Base-by-base conservation (phyloP, 164 flowering plant genomes). In the Santalum album region DNA sequence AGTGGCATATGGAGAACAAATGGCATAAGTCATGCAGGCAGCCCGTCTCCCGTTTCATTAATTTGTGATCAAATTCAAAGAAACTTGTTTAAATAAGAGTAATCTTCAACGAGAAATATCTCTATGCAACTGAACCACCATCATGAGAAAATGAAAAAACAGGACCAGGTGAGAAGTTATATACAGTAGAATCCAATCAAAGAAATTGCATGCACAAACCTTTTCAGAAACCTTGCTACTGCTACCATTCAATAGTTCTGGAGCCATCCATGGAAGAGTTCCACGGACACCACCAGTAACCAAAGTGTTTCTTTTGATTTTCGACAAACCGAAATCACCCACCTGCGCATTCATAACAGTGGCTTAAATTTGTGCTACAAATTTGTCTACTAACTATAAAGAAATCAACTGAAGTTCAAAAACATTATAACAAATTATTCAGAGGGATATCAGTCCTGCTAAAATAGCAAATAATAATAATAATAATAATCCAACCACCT, bases 251-350 rank as follows among this genome's bases (percentile, higher is more conserved):
- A 91, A 69, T 47, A 90, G 75, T 68, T 90, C 97, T 16, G 97
- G 97, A 25, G 97, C 97, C 97, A 90, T 90, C 97, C 97, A 90
- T 43, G 97, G 97, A 18, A 90, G 70, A 18, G 97, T 90, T 70
- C 97, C 98, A 60, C 98, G 73, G 15, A 92, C 98, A 65, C 98
- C 98, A 66, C 96, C 98, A 68, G 98, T 75, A 60, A 92, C 98
- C 73, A 92, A 69, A 16, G 98, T 92, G 72, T 92, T 92, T 56
- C 96, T 55, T 71, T 86, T 92, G 17, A 92, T 92, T 72, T 89
- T 92, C 51, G 98, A 92, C 67, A 92, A 62, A 39, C 98, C 98
- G 79, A 92, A 92, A 78, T 92, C 98, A 55, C 86, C 98, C n/a
- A 92, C 98, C 98, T 92, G 75, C 45, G 53, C 1, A 48, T 29